phyloP scores from a whole-genome alignment of 1,139 yeast species.

The Lodderomyces pseudojiufengensis region DNA sequence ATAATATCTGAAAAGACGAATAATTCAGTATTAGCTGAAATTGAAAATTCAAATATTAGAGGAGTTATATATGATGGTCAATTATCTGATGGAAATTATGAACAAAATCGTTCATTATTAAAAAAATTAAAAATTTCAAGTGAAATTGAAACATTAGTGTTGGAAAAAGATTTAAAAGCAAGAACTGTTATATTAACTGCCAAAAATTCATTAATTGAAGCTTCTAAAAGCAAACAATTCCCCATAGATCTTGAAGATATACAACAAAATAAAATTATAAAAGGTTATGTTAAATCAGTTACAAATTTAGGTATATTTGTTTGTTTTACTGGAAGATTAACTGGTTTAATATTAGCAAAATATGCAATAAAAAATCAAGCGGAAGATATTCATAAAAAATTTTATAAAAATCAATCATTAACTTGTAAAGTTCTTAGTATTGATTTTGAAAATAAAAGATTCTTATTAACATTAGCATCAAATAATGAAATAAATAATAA shows the following conservation, averaged over 20 bases:
- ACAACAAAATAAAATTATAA: conserved; percentile 40
- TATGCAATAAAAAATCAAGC: conserved; percentile 58
- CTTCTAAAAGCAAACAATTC: conserved; percentile 50
- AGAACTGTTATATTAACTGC: conserved; percentile 60
- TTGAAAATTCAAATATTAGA: conserved; percentile 51
- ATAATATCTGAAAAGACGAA: conserved; percentile 70
- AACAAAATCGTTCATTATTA: conserved; percentile 61
- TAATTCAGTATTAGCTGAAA: conserved; percentile 66
- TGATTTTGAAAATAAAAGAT: conserved; percentile 68
- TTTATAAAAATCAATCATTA: conserved; percentile 64
- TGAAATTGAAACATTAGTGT: conserved; percentile 54
- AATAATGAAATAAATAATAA: conserved; percentile 23
- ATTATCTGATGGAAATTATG: conserved; percentile 69
- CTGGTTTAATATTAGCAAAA: conserved; percentile 80
- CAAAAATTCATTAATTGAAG: conserved; percentile 65
- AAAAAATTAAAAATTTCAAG: conserved; percentile 63
- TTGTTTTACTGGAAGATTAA: conserved; percentile 73
- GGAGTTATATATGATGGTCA: conserved; percentile 78
- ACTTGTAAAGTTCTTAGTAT: conserved; percentile 59
- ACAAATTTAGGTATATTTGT: conserved; percentile 80
- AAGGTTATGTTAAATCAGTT: conserved; percentile 77
- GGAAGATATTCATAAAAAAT: conserved; percentile 55
- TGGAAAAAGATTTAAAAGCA: conserved; percentile 63
- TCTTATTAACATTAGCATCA: conserved; percentile 55
- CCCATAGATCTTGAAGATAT: conserved; percentile 64